A percentile compares a stretch with the other conserved stretches of the same genome.
phyloP scores from a whole-genome alignment of 495 filamentous ascomycete species.

The Penicillium simplicissimum region DNA sequence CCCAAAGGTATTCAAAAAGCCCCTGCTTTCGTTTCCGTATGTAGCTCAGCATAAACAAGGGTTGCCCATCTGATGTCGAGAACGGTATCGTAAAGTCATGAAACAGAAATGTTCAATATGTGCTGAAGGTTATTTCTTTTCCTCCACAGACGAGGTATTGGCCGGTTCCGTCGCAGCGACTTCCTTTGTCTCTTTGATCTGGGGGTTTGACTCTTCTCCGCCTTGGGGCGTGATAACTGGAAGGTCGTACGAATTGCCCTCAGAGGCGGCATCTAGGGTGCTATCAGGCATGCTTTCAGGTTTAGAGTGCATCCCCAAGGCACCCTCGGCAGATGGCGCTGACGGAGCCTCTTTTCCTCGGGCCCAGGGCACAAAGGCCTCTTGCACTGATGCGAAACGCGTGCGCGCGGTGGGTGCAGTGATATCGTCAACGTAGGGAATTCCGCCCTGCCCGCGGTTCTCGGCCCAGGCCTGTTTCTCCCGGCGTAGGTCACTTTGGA shows the following conservation, averaged over 20 bases:
- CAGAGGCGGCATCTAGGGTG: neutral
- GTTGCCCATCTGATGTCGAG: neutral
- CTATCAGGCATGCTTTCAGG: conserved; percentile 6
- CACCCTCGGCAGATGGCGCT: conserved; percentile 21
- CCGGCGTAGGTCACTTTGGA: conserved; percentile 57
- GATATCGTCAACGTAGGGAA: conserved; percentile 43
- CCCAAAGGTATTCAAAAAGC: neutral
- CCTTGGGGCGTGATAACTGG: neutral
- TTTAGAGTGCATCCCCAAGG: neutral
- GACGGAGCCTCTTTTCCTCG: conserved; percentile 38
- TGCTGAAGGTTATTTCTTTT: neutral
- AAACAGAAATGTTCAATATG: conserved; percentile 2
- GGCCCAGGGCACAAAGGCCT: conserved; percentile 32
- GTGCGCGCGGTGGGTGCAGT: conserved; percentile 41
- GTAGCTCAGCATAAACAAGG: conserved; percentile 2
- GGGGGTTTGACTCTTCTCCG: neutral
- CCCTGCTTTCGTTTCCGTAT: neutral
- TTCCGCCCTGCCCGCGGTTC: conserved; percentile 39
- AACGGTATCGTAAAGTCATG: conserved; percentile 17
- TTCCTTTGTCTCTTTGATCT: neutral
- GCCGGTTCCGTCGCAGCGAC: neutral
- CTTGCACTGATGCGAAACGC: conserved; percentile 43
- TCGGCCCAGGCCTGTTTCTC: conserved; percentile 66
- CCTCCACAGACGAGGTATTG: neutral
- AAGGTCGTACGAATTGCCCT: neutral